Evolutionary conservation across 1,284 basidiomycete species (phyloP).

Genomic region (Rhodotorula sp.): DNA sequence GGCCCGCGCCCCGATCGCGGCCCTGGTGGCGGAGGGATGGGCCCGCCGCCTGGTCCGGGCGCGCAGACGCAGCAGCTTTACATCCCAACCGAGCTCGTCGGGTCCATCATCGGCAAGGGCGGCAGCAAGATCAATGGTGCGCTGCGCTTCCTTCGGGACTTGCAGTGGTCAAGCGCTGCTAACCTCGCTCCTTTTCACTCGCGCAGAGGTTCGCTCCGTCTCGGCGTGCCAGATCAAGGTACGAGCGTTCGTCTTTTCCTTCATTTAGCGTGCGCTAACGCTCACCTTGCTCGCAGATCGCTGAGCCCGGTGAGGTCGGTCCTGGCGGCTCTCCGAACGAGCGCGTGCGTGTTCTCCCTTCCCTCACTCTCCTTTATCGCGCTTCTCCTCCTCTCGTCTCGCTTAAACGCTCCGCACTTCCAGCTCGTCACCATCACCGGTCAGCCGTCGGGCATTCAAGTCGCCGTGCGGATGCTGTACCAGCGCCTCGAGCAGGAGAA

Average conservation of each 20-base stretch:
- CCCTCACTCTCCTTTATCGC: background rate
- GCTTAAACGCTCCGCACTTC: background rate
- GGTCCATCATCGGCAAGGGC: slow-evolving; percentile 87
- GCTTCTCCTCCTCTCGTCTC: background rate
- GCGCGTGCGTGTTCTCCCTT: slow-evolving; percentile 53
- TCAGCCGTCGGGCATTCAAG: slow-evolving; percentile 89
- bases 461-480: slow-evolving; percentile 92
- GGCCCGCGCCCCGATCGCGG: slow-evolving; percentile 16
- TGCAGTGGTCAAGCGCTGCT: background rate
- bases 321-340: slow-evolving; percentile 66
- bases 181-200: background rate
- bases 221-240: slow-evolving; percentile 87
- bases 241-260: background rate
- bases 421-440: slow-evolving; percentile 88
- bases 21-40: slow-evolving; percentile 45
- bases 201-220: slow-evolving; percentile 82
- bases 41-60: slow-evolving; percentile 55
- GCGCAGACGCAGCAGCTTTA: slow-evolving; percentile 97
- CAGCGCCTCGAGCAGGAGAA: slow-evolving; percentile 81
- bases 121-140: slow-evolving; percentile 88
- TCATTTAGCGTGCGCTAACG: background rate
- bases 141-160: background rate
- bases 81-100: slow-evolving; percentile 96
- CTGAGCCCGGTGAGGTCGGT: slow-evolving; percentile 84
- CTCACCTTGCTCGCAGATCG: slow-evolving; percentile 60